phyloP scores from a whole-genome alignment of 2,329 filamentous ascomycete genomes.

The Calcarisporium arbuscula region DNA sequence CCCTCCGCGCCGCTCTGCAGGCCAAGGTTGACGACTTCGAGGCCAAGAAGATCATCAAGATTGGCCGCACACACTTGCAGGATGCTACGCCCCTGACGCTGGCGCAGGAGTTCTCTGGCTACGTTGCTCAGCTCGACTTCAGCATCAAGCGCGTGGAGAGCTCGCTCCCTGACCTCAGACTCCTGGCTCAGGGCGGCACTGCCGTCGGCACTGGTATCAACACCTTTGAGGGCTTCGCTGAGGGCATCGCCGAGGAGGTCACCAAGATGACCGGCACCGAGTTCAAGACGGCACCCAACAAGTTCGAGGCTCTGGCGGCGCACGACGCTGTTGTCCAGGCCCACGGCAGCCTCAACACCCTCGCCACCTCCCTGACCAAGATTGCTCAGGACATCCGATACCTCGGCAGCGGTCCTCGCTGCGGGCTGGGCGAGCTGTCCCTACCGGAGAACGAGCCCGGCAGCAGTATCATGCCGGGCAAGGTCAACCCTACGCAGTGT shows the following conservation, averaged over 20 bases:
- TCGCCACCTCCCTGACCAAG: slow-evolving; percentile 89
- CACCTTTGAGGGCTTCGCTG: slow-evolving; percentile 93
- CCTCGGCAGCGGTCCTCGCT: slow-evolving; percentile 90
- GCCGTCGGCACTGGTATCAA: slow-evolving; percentile 97
- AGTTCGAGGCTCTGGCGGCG: slow-evolving; percentile 93
- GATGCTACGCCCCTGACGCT: slow-evolving; percentile 94
- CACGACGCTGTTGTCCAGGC: slow-evolving; percentile 96
- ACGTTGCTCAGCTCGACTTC: slow-evolving; percentile 88
- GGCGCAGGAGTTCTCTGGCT: slow-evolving; percentile 96
- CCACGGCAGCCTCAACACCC: slow-evolving; percentile 86
- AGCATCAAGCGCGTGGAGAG: slow-evolving; percentile 82
- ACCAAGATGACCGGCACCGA: slow-evolving; percentile 85
- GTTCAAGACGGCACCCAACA: slow-evolving; percentile 97
- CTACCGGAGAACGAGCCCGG: slow-evolving; percentile 98
- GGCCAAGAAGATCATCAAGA: slow-evolving; percentile 89
- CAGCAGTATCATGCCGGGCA: slow-evolving; percentile 97
- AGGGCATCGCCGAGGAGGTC: slow-evolving; percentile 86
- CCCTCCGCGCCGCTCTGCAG: slow-evolving; percentile 77
- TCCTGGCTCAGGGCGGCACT: slow-evolving; percentile 91
- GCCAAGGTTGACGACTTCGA: slow-evolving; percentile 85
- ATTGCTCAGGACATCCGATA: slow-evolving; percentile 98
- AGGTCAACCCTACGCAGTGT: slow-evolving; percentile 98
- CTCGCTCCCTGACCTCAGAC: slow-evolving; percentile 74
- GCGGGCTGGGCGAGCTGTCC: slow-evolving; percentile 86
- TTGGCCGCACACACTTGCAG: slow-evolving; percentile 94